Evolutionary conservation across 495 filamentous ascomycete genomes (phyloP), one percentile per base, ranked within the genome.

Genomic region (Diplogelasinospora grovesii): DNA sequence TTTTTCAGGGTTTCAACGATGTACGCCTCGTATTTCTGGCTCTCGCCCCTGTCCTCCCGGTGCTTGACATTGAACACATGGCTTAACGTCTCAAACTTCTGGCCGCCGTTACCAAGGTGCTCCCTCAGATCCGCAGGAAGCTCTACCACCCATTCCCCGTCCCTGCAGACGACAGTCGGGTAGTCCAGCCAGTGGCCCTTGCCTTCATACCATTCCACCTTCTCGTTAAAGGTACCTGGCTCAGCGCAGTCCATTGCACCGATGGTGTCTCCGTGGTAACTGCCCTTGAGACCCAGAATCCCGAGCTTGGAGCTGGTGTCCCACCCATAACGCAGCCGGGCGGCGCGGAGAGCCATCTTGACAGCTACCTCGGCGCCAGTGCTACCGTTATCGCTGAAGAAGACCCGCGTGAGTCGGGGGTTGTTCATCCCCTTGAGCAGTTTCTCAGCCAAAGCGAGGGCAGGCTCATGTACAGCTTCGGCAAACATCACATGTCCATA

Each of bases 401-500:
- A 89, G 3, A 82, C 78, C 23, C 78, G 79, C 11, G 54, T 53
- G 5, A 88, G 60, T 0, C 85, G 75, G 2, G 71, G 68, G 41
- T 83, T 86, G 2, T 60, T 56, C 18, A 81, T 50, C 0, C 65
- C 63, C n/a, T 64, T 22, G 16, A 88, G 53, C 3, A 89, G 63
- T 0, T 56, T 56, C 46, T 79, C 70, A 0, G 84, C 81, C 7
- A 89, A 69, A 14, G 62, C 57, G 1, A 88, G 56, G 0, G 82
- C 85, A 0, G 85, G 85, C 45, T 83, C 72, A 41, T 89, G 83
- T 13, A 86, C 69, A 2, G 80, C 74, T 1, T 75, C 77, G 0
- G 84, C 79, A 49, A 89, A 87, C 82, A 88, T 89, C 18, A 89
- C 82, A 57, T 89, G 85, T 2, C 85, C 85, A 50, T 89, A 89